Conservation (phyloP, 495 filamentous ascomycete genomes). For the Lophiostoma macrostomum region DNA sequence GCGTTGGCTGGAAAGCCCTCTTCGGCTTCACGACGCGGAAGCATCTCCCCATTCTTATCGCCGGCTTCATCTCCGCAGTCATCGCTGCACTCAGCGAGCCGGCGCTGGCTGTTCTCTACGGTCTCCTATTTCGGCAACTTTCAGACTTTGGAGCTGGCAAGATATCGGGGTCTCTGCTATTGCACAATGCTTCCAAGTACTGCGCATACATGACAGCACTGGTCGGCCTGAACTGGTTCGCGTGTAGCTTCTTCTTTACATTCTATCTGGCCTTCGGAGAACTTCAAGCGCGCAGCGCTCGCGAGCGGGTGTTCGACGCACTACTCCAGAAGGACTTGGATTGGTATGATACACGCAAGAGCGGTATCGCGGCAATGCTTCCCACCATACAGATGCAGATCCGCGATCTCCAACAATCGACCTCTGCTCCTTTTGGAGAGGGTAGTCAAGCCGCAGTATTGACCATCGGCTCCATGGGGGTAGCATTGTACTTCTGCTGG, state of each 20-base stretch:
- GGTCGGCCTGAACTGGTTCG: slow-evolving; percentile 61
- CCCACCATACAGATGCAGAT: slow-evolving; percentile 75
- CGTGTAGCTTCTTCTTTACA: slow-evolving; percentile 61
- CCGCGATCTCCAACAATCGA: slow-evolving; percentile 75
- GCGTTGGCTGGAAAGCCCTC: slow-evolving; percentile 49
- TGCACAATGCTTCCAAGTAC: slow-evolving; percentile 55
- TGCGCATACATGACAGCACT: slow-evolving; percentile 58
- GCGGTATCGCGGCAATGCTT: slow-evolving; percentile 70
- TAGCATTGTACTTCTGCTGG: slow-evolving; percentile 80
- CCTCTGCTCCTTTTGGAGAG: slow-evolving; percentile 74
- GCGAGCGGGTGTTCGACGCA: slow-evolving; percentile 61
- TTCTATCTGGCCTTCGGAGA: slow-evolving; percentile 77
- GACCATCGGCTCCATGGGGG: slow-evolving; percentile 57
- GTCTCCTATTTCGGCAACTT: slow-evolving; percentile 71
- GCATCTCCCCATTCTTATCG: slow-evolving; percentile 56
- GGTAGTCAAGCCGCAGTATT: slow-evolving; percentile 60
- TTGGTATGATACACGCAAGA: slow-evolving; percentile 76
- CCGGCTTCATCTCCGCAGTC: slow-evolving; percentile 55
- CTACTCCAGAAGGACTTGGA: slow-evolving; percentile 68
- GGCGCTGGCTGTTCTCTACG: slow-evolving; percentile 66
- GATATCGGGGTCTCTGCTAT: slow-evolving; percentile 49
- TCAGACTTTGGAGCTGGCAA: slow-evolving; percentile 60
- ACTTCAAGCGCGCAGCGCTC: slow-evolving; percentile 65
- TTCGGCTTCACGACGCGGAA: slow-evolving; percentile 67
- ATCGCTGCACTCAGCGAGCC: slow-evolving; percentile 62